phyloP scores from a whole-genome alignment of 176 grass and related monocot species.

The Carex parvula region DNA sequence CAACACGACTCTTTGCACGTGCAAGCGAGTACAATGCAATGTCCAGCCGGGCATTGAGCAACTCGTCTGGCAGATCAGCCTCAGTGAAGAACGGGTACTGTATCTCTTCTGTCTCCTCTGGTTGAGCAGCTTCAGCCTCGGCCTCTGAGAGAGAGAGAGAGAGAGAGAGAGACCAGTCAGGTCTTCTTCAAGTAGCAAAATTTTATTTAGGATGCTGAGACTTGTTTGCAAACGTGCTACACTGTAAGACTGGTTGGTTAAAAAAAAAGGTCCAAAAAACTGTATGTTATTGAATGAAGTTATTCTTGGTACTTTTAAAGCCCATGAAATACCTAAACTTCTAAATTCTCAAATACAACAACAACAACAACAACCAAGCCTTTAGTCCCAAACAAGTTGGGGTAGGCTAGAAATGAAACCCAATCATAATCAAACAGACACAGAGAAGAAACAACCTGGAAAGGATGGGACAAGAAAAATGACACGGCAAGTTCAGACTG shows the following conservation, averaged over 20 bases:
- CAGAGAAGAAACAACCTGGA: neutral
- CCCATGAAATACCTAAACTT: neutral
- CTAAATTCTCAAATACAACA: neutral
- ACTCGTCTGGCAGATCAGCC: constrained; percentile 46
- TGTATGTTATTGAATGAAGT: neutral
- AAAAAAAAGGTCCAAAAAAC: neutral
- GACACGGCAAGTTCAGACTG: neutral
- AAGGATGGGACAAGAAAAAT: neutral
- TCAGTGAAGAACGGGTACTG: constrained; percentile 94
- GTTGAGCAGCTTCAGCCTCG: constrained; percentile 9
- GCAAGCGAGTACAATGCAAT: constrained; percentile 60
- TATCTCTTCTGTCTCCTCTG: constrained; percentile 45
- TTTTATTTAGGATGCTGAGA: neutral
- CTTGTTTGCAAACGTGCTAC: neutral
- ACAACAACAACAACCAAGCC: too few relatives aligned
- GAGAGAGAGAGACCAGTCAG: neutral
- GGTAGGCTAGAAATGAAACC: too few relatives aligned
- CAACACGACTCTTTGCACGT: constrained; percentile 56
- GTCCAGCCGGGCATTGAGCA: constrained; percentile 54
- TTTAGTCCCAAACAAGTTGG: too few relatives aligned
- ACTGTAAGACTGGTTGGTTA: neutral
- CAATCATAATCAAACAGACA: neutral
- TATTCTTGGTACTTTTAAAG: neutral
- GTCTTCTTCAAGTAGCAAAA: neutral
- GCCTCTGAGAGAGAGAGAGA: constrained; percentile 34